phyloP scores from a whole-genome alignment of 2,329 filamentous ascomycete genomes.

The Purpureocillium lavendulum region DNA sequence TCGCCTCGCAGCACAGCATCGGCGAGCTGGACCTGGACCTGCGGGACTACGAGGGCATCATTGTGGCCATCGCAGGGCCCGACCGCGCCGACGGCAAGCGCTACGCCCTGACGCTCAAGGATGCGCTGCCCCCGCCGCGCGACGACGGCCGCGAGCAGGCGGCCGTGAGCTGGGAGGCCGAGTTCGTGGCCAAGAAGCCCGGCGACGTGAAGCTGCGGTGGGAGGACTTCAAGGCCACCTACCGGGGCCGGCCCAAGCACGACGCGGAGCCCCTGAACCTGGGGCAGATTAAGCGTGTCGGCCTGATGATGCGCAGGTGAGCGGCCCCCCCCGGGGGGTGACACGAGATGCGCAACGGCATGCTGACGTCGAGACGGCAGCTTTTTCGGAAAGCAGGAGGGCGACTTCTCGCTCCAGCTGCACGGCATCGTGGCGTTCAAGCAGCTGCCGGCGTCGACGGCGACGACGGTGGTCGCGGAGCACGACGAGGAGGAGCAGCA shows the following conservation, averaged over 20 bases:
- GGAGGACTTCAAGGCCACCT: conserved; percentile 60
- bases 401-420: conserved; percentile 43
- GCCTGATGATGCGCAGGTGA: conserved; percentile 76
- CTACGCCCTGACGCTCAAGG: conserved; percentile 71
- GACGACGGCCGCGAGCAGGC: conserved; percentile 63
- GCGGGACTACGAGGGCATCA: conserved; percentile 51
- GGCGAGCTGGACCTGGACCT: conserved; percentile 56
- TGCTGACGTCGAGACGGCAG: conserved; percentile 28
- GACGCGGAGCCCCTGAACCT: conserved; percentile 53
- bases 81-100: conserved; percentile 49
- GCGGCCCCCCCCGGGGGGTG: conserved; percentile 11
- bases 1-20: conserved; percentile 67
- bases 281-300: conserved; percentile 54
- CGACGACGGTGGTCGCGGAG: not conserved
- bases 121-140: conserved; percentile 49
- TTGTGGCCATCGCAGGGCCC: conserved; percentile 34
- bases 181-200: conserved; percentile 39
- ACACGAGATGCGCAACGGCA: too few species aligned
- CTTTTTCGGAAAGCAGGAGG: conserved; percentile 68
- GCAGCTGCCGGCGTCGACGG: conserved; percentile 3
- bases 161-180: conserved; percentile 65
- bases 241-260: conserved; percentile 57
- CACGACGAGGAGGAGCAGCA: conserved; percentile 12
- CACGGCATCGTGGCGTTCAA: conserved; percentile 19
- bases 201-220: conserved; percentile 50